Base-by-base conservation (phyloP, 2,329 filamentous ascomycete species). In the Verticillium albo-atrum region DNA sequence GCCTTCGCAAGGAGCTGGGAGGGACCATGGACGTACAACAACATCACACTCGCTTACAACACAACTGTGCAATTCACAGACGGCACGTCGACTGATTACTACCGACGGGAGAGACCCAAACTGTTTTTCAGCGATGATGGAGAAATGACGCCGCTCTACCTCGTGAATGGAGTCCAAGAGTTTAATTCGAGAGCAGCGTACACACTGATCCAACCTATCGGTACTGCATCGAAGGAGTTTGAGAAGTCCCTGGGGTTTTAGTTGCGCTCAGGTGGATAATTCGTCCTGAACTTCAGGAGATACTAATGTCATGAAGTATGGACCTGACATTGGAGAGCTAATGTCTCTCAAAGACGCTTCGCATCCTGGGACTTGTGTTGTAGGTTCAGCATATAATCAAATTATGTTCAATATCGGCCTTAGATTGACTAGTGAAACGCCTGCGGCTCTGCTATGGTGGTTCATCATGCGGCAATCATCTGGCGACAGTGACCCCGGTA, bases 91-190 rank as follows among this genome's bases (percentile, higher is more conserved):
- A 68, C 71, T 51, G 68, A 72, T 4, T 78, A 75, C 35, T 76
- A 77, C 56, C 70, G 80, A 2, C 66, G 79, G 14, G 79, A 82
- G 62, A 67, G 80, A 2, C 78, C 79, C 0, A 79, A 81, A 69
- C 54, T 82, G 5, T 79, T 76, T 56, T 81, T 82, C 20, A 80
- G 77, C 59, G 67, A 73, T 1, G 79, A 82, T 60, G 75, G 75
- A 0, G 59, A 72, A n/a, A 70, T 79, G 70, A 78, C 71, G 15
- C 79, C 79, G 2, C 61, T 82, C 50, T 79, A 79, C 57, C 55
- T 82, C 60, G 68, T 75, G 1, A 82, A 74, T 34, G 79, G 79
- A 0, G 79, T 82, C 0, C 79, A 82, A 60, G 73, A 75, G 60
- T 68, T 73, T 50, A 66, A 69, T 37, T 70, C 59, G 3, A 57